Base-by-base conservation (phyloP, 1,139 yeast genomes). In the Protomyces gravidus region DNA sequence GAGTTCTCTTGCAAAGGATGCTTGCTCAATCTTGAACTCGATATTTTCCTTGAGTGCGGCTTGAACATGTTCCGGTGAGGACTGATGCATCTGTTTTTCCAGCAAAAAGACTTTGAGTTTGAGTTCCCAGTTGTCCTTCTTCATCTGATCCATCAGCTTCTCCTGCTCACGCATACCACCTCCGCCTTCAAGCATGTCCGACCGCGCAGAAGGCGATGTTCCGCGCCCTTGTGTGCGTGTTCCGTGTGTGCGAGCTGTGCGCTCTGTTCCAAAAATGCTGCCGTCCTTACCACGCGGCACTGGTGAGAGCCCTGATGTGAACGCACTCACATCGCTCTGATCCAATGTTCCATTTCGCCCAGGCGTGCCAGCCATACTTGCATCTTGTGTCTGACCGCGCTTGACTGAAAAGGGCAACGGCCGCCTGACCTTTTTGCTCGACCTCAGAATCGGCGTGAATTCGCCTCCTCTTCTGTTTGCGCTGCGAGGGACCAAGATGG, bases 121-220 rank as follows among this genome's bases (percentile, higher is more conserved):
- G 27, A 67, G 50, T 6, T 61, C 62, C 50, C 63, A 65, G 55
- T 67, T 67, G 46, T 67, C 69, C 49, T 66, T 67, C 56, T 64
- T 63, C 46, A 66, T 62, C 25, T 64, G 63, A 40, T 63, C 59
- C 48, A 66, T 57, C 13, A 61, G 61, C 62, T 66, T 57, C 19
- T 61, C 64, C 25, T 61, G 65, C 63, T 61, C 62, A 15, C 33
- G 45, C 13, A 42, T 40, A 13, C 48, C 51, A 11, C 57, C 58
- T 5, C 40, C 42, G 21, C 56, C 56, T 15, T 32, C 28, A 23
- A 27, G 45, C 11, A 21, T 13, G 15, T 45, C 50, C 9, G 46
- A 13, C 6, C 28, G 28, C 11, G 32, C 51, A 5, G 42, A 36
- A 23, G 42, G 42, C n/a, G 42, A 36, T 5, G 42, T 23, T 11